Evolutionary conservation across 805 yeast genomes (phyloP).

Genomic region (Candida broadrunensis): DNA sequence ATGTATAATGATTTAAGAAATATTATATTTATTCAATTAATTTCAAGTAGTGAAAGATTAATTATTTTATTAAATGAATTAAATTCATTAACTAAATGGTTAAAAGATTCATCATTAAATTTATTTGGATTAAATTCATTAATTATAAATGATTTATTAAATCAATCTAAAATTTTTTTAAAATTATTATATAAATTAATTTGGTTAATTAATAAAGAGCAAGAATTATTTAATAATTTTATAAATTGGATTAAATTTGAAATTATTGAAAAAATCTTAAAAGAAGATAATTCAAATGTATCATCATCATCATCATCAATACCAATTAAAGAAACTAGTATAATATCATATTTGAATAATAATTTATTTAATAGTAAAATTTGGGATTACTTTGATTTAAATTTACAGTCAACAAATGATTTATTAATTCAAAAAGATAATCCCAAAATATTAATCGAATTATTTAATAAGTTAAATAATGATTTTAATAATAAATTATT

Average conservation of each 20-base stretch:
- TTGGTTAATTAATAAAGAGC: conserved; percentile 46
- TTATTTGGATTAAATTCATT: conserved; percentile 8
- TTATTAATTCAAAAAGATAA: not conserved
- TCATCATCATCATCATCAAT: conserved; percentile 8
- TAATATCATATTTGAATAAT: conserved; percentile 21
- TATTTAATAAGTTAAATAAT: not conserved
- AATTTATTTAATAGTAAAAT: conserved; percentile 17
- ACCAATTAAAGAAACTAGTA: conserved; percentile 4
- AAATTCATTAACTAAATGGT: conserved; percentile 39
- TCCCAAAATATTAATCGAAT: not conserved
- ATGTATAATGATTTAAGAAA: conserved; percentile 51
- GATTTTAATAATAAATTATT: not conserved
- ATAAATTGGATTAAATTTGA: conserved; percentile 42
- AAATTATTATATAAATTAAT: conserved; percentile 34
- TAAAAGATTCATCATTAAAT: conserved; percentile 11
- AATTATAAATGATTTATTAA: conserved; percentile 6
- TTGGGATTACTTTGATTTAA: conserved; percentile 14
- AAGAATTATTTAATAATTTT: conserved; percentile 42
- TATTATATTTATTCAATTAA: conserved; percentile 43
- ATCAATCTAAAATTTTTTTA: conserved; percentile 19
- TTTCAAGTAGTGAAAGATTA: conserved; percentile 57
- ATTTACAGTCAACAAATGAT: conserved; percentile 1
- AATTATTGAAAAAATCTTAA: conserved; percentile 34
- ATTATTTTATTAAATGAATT: conserved; percentile 45
- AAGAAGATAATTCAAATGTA: conserved; percentile 20